phyloP scores from a whole-genome alignment of 2,329 filamentous ascomycete genomes.

The Penicillium sp. region DNA sequence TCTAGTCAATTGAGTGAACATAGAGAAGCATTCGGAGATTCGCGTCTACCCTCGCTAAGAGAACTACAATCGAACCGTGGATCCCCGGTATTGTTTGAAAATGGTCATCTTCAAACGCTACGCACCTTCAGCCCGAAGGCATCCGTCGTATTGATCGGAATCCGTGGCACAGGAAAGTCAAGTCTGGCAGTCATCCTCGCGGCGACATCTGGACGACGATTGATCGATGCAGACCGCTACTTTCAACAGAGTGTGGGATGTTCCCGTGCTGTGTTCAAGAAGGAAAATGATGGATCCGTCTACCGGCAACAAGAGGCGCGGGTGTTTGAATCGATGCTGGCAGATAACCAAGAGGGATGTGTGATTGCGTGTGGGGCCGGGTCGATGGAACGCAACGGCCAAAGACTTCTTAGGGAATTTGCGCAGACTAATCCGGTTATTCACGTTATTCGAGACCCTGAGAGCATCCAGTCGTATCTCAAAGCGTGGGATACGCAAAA shows the following conservation, averaged over 20 bases:
- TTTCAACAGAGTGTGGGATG: slow-evolving; percentile 66
- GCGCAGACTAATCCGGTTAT: slow-evolving; percentile 67
- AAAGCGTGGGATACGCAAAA: slow-evolving; percentile 57
- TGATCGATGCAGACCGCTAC: slow-evolving; percentile 67
- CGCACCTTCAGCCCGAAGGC: slow-evolving; percentile 58
- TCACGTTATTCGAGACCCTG: slow-evolving; percentile 65
- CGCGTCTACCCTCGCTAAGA: slow-evolving; percentile 18
- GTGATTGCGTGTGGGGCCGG: slow-evolving; percentile 71
- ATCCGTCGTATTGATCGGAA: slow-evolving; percentile 71
- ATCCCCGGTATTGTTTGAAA: slow-evolving; percentile 31
- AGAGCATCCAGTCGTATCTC: slow-evolving; percentile 65
- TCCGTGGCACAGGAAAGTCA: slow-evolving; percentile 73
- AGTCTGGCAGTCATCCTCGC: slow-evolving; percentile 74
- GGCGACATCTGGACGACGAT: slow-evolving; percentile 64
- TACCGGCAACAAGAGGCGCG: slow-evolving; percentile 65
- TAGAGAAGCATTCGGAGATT: slow-evolving; percentile 21
- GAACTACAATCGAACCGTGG: slow-evolving; percentile 31
- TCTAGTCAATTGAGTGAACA: slow-evolving; percentile 22
- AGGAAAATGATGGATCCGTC: slow-evolving; percentile 59
- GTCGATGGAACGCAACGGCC: slow-evolving; percentile 65
- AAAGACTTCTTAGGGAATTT: slow-evolving; percentile 62
- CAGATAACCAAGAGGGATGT: slow-evolving; percentile 58
- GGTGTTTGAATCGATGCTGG: slow-evolving; percentile 61
- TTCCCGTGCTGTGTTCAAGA: slow-evolving; percentile 64
- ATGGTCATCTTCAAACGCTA: slow-evolving; percentile 26